Conservation (phyloP, 768 basidiomycete genomes). For the Stropharia rugosoannulata region DNA sequence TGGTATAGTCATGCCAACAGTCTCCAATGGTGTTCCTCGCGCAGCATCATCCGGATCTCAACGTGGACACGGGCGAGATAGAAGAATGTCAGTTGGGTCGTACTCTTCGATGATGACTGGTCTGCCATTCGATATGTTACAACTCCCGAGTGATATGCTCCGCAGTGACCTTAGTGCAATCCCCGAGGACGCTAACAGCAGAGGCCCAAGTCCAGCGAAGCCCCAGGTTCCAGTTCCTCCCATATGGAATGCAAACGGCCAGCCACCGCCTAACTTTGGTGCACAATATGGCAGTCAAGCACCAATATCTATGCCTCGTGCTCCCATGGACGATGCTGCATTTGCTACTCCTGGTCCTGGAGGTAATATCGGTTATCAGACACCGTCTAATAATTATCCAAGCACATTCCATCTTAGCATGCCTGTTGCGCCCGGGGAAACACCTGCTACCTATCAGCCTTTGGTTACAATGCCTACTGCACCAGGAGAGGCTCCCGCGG, state of each 20-base stretch:
- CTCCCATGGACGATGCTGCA: not conserved
- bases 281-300: not conserved
- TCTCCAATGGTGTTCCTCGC: slow-evolving; percentile 8
- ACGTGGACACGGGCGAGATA: not conserved
- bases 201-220: not conserved
- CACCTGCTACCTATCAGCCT: not conserved
- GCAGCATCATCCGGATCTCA: slow-evolving; percentile 16
- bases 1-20: not conserved
- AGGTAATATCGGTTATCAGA: not conserved
- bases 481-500: not conserved
- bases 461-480: not conserved
- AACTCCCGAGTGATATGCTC: slow-evolving; percentile 11
- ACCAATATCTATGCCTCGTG: not conserved
- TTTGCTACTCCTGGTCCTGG: not conserved
- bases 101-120: slow-evolving; percentile 14
- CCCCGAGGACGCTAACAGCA: slow-evolving; percentile 13
- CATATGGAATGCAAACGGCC: not conserved
- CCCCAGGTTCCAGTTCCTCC: not conserved
- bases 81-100: slow-evolving; percentile 14
- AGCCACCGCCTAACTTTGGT: not conserved
- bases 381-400: not conserved
- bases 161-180: slow-evolving; percentile 15
- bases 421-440: not conserved
- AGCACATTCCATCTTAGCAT: not conserved
- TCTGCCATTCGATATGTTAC: slow-evolving; percentile 15